Evolutionary conservation across 495 filamentous ascomycete genomes (phyloP).

Genomic region (Cercophora sp.): DNA sequence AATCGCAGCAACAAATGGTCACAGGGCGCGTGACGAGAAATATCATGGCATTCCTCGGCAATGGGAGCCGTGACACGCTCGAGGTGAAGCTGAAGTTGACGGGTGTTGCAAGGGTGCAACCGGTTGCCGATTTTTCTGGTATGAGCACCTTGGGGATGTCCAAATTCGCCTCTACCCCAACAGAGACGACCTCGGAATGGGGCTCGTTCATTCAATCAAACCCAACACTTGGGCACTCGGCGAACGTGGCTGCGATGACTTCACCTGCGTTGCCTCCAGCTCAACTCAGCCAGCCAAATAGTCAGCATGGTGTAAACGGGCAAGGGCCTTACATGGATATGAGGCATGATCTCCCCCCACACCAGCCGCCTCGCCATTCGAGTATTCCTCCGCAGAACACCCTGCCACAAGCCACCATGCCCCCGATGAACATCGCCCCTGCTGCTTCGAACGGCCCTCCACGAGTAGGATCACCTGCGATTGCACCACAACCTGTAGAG

Average conservation of each 20-base stretch:
- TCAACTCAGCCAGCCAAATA: slow-evolving; percentile 19
- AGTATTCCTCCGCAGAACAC: slow-evolving; percentile 22
- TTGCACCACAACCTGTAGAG: slow-evolving; percentile 13
- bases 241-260: slow-evolving; percentile 22
- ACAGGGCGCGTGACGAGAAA: slow-evolving; percentile 90
- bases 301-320: slow-evolving; percentile 10
- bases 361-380: slow-evolving; percentile 16
- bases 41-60: slow-evolving; percentile 73
- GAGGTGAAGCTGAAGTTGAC: slow-evolving; percentile 91
- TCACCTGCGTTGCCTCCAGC: slow-evolving; percentile 29
- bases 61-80: slow-evolving; percentile 80
- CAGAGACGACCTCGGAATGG: slow-evolving; percentile 46
- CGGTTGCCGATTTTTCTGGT: slow-evolving; percentile 43
- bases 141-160: slow-evolving; percentile 20
- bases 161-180: slow-evolving; percentile 28
- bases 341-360: slow-evolving; percentile 17
- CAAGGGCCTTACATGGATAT: slow-evolving; percentile 16
- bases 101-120: slow-evolving; percentile 64
- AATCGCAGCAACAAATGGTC: slow-evolving; percentile 62
- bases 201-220: slow-evolving; percentile 44
- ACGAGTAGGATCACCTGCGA: slow-evolving; percentile 18
- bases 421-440: slow-evolving; percentile 2
- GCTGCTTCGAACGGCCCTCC: slow-evolving; percentile 9
- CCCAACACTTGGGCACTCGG: slow-evolving; percentile 31
- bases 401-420: slow-evolving; percentile 5